Conservation (phyloP, 805 yeast species). For the Metschnikowia kofuensis region DNA sequence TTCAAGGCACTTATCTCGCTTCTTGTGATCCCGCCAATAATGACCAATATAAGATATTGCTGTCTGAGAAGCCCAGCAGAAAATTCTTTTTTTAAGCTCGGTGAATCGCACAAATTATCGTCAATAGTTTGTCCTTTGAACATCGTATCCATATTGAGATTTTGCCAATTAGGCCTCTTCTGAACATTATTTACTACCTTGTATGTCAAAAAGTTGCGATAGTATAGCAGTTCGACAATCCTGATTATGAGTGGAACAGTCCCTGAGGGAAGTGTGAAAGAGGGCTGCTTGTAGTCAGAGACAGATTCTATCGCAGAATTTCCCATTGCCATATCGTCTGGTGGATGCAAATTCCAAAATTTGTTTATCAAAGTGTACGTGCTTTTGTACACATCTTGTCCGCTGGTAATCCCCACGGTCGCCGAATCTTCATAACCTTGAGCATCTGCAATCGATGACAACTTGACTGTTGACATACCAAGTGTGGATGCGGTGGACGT, state of each 20-base stretch:
- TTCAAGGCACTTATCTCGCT: constrained; percentile 76
- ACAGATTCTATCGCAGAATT: constrained; percentile 11
- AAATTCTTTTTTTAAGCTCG: constrained; percentile 17
- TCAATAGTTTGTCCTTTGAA: constrained; percentile 41
- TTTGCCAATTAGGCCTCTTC: constrained; percentile 45
- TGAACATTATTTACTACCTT: constrained; percentile 36
- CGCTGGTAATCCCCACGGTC: constrained; percentile 32
- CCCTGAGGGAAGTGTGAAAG: constrained; percentile 75
- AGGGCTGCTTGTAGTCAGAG: constrained; percentile 42
- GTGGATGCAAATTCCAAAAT: constrained; percentile 50
- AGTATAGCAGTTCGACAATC: constrained; percentile 65
- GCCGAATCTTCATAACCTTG: constrained; percentile 16
- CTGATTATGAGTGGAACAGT: constrained; percentile 71
- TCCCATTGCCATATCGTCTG: constrained; percentile 22
- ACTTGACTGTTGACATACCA: constrained; percentile 2
- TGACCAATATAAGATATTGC: constrained; percentile 45
- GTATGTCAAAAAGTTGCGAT: constrained; percentile 47
- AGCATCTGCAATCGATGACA: constrained; percentile 6
- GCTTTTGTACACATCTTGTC: constrained; percentile 24
- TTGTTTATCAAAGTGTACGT: constrained; percentile 38
- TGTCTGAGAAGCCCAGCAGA: constrained; percentile 6
- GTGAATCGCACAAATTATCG: constrained; percentile 30
- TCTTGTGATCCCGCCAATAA: constrained; percentile 84
- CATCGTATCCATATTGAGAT: constrained; percentile 37
- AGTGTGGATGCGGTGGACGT: constrained; percentile 14